Evolutionary conservation across 2,329 filamentous ascomycete genomes (phyloP), one percentile per base, ranked within the genome.

Genomic region (Penicillium brasilianum): DNA sequence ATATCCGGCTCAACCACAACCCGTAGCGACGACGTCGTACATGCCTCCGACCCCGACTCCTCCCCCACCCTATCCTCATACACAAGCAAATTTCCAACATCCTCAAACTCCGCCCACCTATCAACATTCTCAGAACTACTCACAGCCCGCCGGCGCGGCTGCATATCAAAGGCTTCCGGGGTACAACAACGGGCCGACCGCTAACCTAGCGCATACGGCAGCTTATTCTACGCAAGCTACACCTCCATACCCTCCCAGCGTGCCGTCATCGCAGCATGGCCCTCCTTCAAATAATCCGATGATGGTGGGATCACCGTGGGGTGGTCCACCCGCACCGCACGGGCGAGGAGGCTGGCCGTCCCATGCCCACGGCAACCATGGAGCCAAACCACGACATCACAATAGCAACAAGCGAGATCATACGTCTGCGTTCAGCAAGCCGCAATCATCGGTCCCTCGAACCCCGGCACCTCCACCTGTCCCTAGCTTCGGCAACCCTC

Each of bases 241-340:
- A 30, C 61, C 64, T 28, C 16, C 61, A 25, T 70, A 69, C 30
- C 58, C 64, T 44, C 52, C 71, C 4, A 62, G 52, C 13, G 50
- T 68, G 9, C 63, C 66, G 16, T 50, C 64, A 20, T 67, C 68
- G 28, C 72, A 71, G 18, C 72, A 69, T 65, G 57, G 57, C 11
- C 60, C 68, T 4, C 67, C 62, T 11, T 55, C 69, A 18, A 61
- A 58, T 32, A 69, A 74, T 61, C 65, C 78, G 60, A 74, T 82
- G 71, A 77, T 81, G 67, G 84, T 83, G 85, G 85, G 82, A 0
- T 82, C 83, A 64, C 80, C 80, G 58, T 84, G 85, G 78, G 83
- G 83, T 3, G 84, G 84, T 73, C 83, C 85, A 55, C 78, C 53
- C 25, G 18, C 39, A 32, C 37, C 41, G 30, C 71, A 66, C 52